Conservation (phyloP, 129 eudicot genomes). For the Flaveria brownii region DNA sequence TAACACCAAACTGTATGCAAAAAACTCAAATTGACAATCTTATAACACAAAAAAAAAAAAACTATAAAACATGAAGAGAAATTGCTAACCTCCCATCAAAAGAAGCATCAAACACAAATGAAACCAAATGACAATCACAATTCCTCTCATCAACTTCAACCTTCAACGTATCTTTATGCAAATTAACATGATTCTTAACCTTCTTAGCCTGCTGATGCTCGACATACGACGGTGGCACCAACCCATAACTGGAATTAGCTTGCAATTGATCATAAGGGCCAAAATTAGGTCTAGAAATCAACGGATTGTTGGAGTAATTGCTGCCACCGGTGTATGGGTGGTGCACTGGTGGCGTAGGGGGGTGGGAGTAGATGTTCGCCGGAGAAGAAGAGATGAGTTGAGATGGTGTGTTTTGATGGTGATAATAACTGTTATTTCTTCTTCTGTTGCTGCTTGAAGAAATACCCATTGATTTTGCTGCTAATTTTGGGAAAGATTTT, state of each 20-base stretch:
- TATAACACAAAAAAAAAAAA: neutral
- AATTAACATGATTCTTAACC: slow-evolving; percentile 75
- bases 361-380: neutral
- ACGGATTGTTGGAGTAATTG: neutral
- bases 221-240: slow-evolving; percentile 49
- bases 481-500: neutral
- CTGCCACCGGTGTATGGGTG: neutral
- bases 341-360: too few species aligned
- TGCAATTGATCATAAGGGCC: slow-evolving; percentile 9
- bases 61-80: neutral
- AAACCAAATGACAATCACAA: slow-evolving; percentile 46
- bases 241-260: slow-evolving; percentile 28
- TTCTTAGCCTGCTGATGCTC: slow-evolving; percentile 71
- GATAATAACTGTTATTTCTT: too few species aligned
- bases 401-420: too few species aligned
- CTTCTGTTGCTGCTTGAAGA: neutral
- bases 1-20: too few species aligned
- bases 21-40: too few species aligned
- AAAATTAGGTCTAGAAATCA: too few species aligned
- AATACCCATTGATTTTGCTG: neutral
- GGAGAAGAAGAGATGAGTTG: neutral
- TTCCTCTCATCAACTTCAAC: slow-evolving; percentile 47
- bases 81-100: neutral
- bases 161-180: neutral
- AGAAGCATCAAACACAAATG: slow-evolving; percentile 49